These are phyloP conservation scores for Dillenia suffruticosa DNA, from an alignment of 164 flowering plant genomes.

Conservation along the genomic window DNA sequence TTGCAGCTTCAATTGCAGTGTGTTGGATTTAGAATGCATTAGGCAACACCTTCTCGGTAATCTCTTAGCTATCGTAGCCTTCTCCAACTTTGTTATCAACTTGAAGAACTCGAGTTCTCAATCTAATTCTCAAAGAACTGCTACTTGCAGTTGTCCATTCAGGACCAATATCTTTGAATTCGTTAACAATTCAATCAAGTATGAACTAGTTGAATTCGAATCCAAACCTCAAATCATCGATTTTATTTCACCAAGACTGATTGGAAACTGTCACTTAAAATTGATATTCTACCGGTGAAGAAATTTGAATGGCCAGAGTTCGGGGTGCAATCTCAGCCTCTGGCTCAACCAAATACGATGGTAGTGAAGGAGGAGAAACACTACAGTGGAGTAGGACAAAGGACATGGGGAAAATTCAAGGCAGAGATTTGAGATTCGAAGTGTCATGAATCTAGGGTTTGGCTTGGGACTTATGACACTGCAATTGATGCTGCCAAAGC, in stretches of 20 bases:
- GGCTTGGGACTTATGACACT: constrained; percentile 55
- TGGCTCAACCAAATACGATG: background rate
- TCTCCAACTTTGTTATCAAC: background rate
- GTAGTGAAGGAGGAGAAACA: constrained; percentile 15
- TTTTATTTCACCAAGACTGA: constrained; percentile 11
- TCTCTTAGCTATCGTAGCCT: constrained; percentile 1
- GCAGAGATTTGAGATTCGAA: constrained; percentile 58
- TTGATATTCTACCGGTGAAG: constrained; percentile 24
- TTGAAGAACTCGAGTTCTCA: background rate
- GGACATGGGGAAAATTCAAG: constrained; percentile 62
- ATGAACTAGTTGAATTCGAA: too few species aligned
- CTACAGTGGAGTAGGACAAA: constrained; percentile 48
- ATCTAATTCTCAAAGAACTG: constrained; percentile 1
- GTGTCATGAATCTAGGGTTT: constrained; percentile 37
- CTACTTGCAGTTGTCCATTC: background rate
- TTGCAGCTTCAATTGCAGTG: constrained; percentile 10
- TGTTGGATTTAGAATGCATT: constrained; percentile 15
- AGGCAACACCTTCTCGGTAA: constrained; percentile 18
- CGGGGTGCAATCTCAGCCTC: constrained; percentile 3
- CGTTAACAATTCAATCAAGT: too few species aligned
- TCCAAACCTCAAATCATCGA: too few species aligned
- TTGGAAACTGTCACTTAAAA: constrained; percentile 26
- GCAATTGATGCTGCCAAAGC: constrained; percentile 56
- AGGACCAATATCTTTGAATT: background rate
- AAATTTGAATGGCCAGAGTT: constrained; percentile 25